Base-by-base conservation (phyloP, 192 early-diverging fungal species). In the Mortierella alpina region DNA sequence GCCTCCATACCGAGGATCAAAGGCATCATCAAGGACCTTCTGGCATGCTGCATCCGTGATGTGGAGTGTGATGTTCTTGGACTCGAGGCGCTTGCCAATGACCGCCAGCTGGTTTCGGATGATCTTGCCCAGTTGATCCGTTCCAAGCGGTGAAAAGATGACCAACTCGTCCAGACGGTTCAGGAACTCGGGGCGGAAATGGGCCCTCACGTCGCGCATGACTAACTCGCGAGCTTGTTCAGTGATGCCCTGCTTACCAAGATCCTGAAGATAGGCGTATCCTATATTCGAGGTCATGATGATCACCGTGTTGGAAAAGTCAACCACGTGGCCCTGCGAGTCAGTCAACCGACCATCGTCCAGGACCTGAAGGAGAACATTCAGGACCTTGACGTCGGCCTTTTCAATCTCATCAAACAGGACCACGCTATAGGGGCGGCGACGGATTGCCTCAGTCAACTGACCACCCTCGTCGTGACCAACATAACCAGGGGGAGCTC, bases 331-430 rank as follows among this genome's bases (percentile, higher is more conserved):
- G 47, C 98, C 98, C 68, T 97, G 93, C 59, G 84, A 85, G 63
- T 98, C 97, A 8, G 98, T 99, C 50, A 99, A 83, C 31, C 94
- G 87, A 55, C 96, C 98, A 75, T 99, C 97, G 79, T 99, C 98
- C n/a, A 96, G 86, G 12, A 96, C 84, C 75, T 95, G 91, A 20
- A 96, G 85, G 48, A 96, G 73, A 51, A 96, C 86, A 66, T 94
- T 95, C 18, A 93, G 86, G 17, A 96, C 94, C 84, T 88, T 88
- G 44, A 88, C 66, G 57, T 99, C 96, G 4, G 97, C 97, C 86
- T 99, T 99, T 69, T 99, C 98, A 60, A 99, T 93, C 84, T 99
- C 98, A 84, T 99, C 98, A 74, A 99, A 95, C 23, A 99, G 90
- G 22, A 99, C 86, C 8, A 99, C 96, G 41, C 89, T 91, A 88